These are phyloP conservation scores for carrot (Daucus carota) DNA, from an alignment of 129 eudicot genomes.

Conservation along the genomic window DH1_v3.0 NC_030381.2:45481501-45482000, in stretches of 20 bases:
- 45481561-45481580: too few species aligned
- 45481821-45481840: constrained; percentile 91
- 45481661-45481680: constrained; percentile 86
- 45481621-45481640: constrained; percentile 43
- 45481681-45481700: constrained; percentile 37
- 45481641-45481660: constrained; percentile 82
- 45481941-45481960: too few species aligned
- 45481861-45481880: too few species aligned
- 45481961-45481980: too few species aligned
- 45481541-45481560: too few species aligned
- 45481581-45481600: too few species aligned
- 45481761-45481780: constrained; percentile 96
- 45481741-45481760: constrained; percentile 61
- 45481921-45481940: too few species aligned
- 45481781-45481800: constrained; percentile 34
- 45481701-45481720: constrained; percentile 73
- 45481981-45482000: too few species aligned
- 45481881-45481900: too few species aligned
- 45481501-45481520: constrained; percentile 51
- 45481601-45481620: too few species aligned
- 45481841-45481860: constrained; percentile 69
- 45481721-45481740: constrained; percentile 34
- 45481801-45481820: constrained; percentile 87
- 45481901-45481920: too few species aligned
- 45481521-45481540: too few species aligned